Conservation (phyloP, 805 yeast species). For the Hanseniaspora nectarophila region DNA sequence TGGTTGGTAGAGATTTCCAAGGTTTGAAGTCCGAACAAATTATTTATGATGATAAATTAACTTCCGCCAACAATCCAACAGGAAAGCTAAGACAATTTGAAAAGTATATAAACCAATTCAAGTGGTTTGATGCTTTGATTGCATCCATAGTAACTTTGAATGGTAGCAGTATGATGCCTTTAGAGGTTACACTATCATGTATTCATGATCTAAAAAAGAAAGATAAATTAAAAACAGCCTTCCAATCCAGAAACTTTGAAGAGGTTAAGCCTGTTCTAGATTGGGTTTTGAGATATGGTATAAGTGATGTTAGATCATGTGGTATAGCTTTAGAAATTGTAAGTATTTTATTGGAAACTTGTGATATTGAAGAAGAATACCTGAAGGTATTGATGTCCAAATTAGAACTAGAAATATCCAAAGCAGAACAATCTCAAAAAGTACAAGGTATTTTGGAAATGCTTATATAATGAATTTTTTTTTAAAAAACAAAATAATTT, state of each 20-base stretch:
- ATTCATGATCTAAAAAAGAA: conserved; percentile 75
- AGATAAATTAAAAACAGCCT: conserved; percentile 76
- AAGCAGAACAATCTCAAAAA: conserved; percentile 76
- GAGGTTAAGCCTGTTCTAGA: conserved; percentile 72
- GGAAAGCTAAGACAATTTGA: conserved; percentile 75
- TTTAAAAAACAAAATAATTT: background rate
- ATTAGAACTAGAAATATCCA: conserved; percentile 55
- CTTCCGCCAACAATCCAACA: conserved; percentile 26
- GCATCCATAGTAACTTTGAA: conserved; percentile 51
- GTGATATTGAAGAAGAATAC: conserved; percentile 68
- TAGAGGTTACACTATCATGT: conserved; percentile 70
- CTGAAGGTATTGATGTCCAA: conserved; percentile 48
- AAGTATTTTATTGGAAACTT: conserved; percentile 59
- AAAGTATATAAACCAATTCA: conserved; percentile 69
- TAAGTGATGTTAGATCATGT: conserved; percentile 67
- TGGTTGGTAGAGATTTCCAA: conserved; percentile 79
- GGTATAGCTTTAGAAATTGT: conserved; percentile 59
- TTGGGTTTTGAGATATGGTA: conserved; percentile 61
- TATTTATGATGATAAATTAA: conserved; percentile 47
- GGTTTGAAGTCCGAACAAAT: conserved; percentile 73
- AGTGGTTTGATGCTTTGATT: conserved; percentile 88
- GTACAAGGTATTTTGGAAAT: conserved; percentile 90
- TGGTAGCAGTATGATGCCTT: conserved; percentile 44
- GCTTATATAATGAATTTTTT: conserved; percentile 33
- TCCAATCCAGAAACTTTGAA: conserved; percentile 74